Conservation (phyloP, 208 protist genomes). For the Acanthamoeba healyi region DNA sequence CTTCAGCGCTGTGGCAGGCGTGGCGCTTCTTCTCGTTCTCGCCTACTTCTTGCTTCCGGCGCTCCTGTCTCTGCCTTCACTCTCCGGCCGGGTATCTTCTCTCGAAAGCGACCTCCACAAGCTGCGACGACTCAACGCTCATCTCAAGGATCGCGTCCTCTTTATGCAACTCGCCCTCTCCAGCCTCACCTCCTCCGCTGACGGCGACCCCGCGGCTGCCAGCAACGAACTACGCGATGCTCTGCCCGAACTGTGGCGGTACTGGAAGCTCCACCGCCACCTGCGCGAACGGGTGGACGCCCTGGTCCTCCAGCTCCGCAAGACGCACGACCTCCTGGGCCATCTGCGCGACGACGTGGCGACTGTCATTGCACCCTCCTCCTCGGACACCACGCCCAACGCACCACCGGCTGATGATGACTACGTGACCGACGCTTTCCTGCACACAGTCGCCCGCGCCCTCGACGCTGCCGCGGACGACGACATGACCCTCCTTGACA, state of each 20-base stretch:
- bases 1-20: neutral
- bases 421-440: neutral
- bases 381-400: neutral
- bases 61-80: neutral
- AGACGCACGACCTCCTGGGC: neutral
- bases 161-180: conserved; percentile 38
- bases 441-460: neutral
- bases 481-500: neutral
- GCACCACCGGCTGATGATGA: neutral
- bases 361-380: neutral
- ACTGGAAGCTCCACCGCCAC: neutral
- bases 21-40: neutral
- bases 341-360: neutral
- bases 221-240: neutral
- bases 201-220: too few relatives aligned
- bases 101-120: neutral
- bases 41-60: neutral
- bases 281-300: neutral
- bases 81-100: neutral
- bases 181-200: neutral
- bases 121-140: neutral
- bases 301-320: neutral
- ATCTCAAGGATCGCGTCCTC: conserved; percentile 3
- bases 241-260: conserved; percentile 1
- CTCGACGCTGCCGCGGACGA: neutral